phyloP scores from a whole-genome alignment of 257 asterid genomes.

The Vinca minor region DNA sequence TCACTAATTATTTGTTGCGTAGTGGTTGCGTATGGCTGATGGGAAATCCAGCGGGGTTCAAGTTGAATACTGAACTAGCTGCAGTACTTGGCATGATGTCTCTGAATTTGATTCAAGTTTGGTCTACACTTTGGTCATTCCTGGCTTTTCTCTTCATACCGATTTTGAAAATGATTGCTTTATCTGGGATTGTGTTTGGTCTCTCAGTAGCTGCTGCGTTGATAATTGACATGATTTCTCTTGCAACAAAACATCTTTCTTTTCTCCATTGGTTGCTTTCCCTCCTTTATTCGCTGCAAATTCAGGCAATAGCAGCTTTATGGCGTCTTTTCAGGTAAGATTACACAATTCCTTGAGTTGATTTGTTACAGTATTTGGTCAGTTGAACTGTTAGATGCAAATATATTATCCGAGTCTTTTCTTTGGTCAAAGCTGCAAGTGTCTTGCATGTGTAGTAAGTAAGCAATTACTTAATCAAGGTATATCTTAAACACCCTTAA shows the following conservation, averaged over 20 bases:
- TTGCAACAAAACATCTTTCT: slow-evolving; percentile 63
- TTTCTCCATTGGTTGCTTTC: slow-evolving; percentile 69
- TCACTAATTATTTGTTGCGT: slow-evolving; percentile 74
- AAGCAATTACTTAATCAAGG: background rate
- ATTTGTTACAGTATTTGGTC: background rate
- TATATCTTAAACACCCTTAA: background rate
- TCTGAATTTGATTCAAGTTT: slow-evolving; percentile 70
- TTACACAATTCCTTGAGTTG: background rate
- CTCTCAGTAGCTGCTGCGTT: slow-evolving; percentile 71
- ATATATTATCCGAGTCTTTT: too few relatives aligned
- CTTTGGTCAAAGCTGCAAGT: background rate
- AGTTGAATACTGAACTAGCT: slow-evolving; percentile 92
- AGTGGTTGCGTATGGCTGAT: slow-evolving; percentile 94
- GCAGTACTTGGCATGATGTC: slow-evolving; percentile 88
- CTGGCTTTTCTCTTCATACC: slow-evolving; percentile 48
- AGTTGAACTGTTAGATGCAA: background rate
- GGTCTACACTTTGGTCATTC: slow-evolving; percentile 84
- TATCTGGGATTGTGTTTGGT: slow-evolving; percentile 70
- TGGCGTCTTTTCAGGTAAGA: slow-evolving; percentile 96
- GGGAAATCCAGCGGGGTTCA: slow-evolving; percentile 98
- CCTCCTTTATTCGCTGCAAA: slow-evolving; percentile 64
- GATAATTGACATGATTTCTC: slow-evolving; percentile 53
- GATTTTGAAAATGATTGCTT: slow-evolving; percentile 50
- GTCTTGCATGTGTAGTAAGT: background rate
- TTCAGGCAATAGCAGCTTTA: slow-evolving; percentile 72